A percentile compares a stretch with the other conserved stretches of the same genome.
Conservation (phyloP, 371 early-diverging fungal genomes). For the Rhizomucor miehei region DNA sequence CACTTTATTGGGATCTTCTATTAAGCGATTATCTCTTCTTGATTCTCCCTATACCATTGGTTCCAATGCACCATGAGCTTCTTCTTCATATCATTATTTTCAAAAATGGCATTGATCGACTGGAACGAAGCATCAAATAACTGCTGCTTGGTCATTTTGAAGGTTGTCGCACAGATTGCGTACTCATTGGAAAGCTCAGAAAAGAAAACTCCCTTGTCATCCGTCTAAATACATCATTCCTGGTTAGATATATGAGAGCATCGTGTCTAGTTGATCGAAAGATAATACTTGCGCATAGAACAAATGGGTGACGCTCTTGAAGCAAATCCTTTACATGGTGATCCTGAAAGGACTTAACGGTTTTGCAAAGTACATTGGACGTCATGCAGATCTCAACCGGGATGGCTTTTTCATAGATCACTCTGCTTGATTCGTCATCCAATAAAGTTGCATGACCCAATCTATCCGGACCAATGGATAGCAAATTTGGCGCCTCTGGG, state of each 20-base stretch:
- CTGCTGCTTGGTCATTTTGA: conserved; percentile 28
- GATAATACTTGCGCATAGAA: conserved; percentile 51
- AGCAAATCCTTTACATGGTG: conserved; percentile 57
- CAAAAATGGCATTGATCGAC: conserved; percentile 52
- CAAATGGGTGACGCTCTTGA: conserved; percentile 46
- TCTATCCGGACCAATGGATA: conserved; percentile 47
- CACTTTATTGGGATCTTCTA: too few species aligned
- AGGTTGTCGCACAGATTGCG: conserved; percentile 31
- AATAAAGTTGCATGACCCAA: conserved; percentile 63
- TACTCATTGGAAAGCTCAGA: conserved; percentile 54
- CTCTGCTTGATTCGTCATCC: conserved; percentile 29
- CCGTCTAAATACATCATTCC: conserved; percentile 33
- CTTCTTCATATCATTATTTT: conserved; percentile 23
- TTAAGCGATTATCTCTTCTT: conserved; percentile 1
- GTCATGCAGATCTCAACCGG: conserved; percentile 69
- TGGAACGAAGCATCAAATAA: conserved; percentile 39
- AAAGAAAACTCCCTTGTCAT: conserved; percentile 59
- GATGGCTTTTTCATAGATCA: conserved; percentile 34
- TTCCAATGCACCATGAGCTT: conserved; percentile 32
- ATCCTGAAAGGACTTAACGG: conserved; percentile 41
- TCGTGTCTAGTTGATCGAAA: background rate
- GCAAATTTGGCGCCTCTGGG: conserved; percentile 39
- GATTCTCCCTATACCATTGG: conserved; percentile 24
- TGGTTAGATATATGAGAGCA: background rate
- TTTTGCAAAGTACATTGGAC: conserved; percentile 61